phyloP scores from a whole-genome alignment of 1,284 basidiomycete species.

The Coniophora puteana region DNA sequence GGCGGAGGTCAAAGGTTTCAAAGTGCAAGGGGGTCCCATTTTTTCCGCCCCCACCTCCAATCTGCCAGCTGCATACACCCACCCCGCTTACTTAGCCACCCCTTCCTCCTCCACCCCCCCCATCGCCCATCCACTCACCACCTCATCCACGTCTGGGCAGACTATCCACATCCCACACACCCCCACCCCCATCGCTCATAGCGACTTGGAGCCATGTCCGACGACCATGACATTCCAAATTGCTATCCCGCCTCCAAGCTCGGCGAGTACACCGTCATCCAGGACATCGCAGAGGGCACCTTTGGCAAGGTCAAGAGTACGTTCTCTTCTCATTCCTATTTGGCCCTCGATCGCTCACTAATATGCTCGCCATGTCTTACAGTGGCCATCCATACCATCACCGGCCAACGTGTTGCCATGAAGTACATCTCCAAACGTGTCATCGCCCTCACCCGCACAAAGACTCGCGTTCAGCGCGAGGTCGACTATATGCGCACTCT shows the following conservation, averaged over 20 bases:
- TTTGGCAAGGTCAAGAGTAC: conserved; percentile 98
- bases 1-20: neutral
- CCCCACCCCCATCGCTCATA: no score
- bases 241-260: conserved; percentile 58
- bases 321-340: conserved; percentile 31
- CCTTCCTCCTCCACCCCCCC: no score
- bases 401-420: conserved; percentile 95
- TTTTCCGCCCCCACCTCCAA: neutral
- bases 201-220: neutral
- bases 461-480: conserved; percentile 89
- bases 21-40: neutral
- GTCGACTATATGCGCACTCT: conserved; percentile 93
- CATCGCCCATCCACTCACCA: no score
- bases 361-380: conserved; percentile 15
- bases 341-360: conserved; percentile 13
- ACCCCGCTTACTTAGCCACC: no score
- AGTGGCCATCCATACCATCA: conserved; percentile 95
- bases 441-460: conserved; percentile 89
- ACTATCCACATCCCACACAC: no score
- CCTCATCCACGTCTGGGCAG: no score
- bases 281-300: conserved; percentile 84
- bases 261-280: conserved; percentile 73
- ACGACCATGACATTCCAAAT: conserved; percentile 25
- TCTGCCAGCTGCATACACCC: no score
- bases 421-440: conserved; percentile 96